phyloP scores from a whole-genome alignment of 495 filamentous ascomycete species.

The Barbatosphaeria neglecta region DNA sequence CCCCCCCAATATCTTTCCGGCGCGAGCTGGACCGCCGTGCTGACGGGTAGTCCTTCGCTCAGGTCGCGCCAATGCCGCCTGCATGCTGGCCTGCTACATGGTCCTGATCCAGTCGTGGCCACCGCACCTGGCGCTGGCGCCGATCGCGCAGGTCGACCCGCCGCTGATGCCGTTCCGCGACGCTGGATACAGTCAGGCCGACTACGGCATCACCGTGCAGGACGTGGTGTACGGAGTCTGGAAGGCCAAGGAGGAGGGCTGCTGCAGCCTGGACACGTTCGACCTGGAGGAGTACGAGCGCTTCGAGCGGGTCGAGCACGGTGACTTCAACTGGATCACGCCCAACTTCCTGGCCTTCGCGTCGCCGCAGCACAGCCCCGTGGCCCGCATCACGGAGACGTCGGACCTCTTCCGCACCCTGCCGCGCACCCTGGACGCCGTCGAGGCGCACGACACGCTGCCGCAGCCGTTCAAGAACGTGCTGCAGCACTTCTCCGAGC shows the following conservation, averaged over 20 bases:
- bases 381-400: constrained; percentile 52
- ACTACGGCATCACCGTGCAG: constrained; percentile 88
- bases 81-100: constrained; percentile 92
- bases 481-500: constrained; percentile 70
- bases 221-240: constrained; percentile 97
- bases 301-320: constrained; percentile 92
- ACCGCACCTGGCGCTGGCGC: constrained; percentile 93
- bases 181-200: constrained; percentile 95
- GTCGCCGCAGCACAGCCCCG: constrained; percentile 74
- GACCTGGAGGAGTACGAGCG: constrained; percentile 94
- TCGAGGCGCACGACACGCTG: constrained; percentile 51
- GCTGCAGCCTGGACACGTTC: constrained; percentile 80
- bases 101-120: constrained; percentile 97
- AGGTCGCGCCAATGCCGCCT: constrained; percentile 93
- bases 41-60: constrained; percentile 6
- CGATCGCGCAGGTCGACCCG: constrained; percentile 89
- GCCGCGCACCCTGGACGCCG: constrained; percentile 54
- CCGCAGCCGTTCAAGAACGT: constrained; percentile 90
- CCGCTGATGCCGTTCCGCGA: constrained; percentile 98
- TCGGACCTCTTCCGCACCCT: constrained; percentile 61
- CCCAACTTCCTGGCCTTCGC: constrained; percentile 93
- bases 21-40: too few relatives aligned
- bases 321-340: constrained; percentile 99
- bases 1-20: too few relatives aligned
- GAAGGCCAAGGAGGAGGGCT: constrained; percentile 90